Evolutionary conservation across 2,329 filamentous ascomycete genomes (phyloP).

Genomic region (Cladosporium sp.): DNA sequence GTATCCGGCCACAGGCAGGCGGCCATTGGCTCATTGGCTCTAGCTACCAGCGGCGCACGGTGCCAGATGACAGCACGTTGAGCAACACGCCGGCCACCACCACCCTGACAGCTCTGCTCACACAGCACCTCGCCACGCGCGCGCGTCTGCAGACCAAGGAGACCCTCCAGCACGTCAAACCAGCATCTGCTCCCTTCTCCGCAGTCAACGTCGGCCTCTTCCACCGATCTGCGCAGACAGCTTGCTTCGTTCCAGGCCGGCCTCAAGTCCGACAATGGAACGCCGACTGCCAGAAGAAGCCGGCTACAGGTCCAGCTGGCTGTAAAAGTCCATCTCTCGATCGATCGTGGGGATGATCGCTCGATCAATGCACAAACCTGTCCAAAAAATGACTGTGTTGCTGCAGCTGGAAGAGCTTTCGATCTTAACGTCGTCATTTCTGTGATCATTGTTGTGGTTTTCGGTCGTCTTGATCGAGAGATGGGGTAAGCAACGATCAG

Average conservation of each 20-base stretch:
- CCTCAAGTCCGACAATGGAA: not conserved
- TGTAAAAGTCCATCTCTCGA: not conserved
- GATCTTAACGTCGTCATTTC: no score
- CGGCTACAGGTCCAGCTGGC: not conserved
- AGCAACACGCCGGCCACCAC: not conserved
- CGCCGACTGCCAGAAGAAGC: not conserved
- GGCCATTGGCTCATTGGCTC: constrained; percentile 1
- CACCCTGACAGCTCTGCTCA: no score
- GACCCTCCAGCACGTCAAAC: not conserved
- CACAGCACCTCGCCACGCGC: not conserved
- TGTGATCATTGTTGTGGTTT: no score
- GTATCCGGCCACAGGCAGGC: not conserved
- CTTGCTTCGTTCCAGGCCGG: not conserved
- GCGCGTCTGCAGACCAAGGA: not conserved
- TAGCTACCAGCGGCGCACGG: not conserved
- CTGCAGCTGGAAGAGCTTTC: no score
- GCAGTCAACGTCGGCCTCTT: not conserved
- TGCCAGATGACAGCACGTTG: constrained; percentile 1
- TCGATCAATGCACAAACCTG: not conserved
- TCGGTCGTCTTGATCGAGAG: no score
- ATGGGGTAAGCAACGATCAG: no score
- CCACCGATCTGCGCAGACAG: constrained; percentile 1
- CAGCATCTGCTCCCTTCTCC: not conserved
- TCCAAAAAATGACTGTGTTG: no score
- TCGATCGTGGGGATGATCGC: constrained; percentile 2